phyloP scores from a whole-genome alignment of 2,329 filamentous ascomycete genomes.

The Fusarium sp. region DNA sequence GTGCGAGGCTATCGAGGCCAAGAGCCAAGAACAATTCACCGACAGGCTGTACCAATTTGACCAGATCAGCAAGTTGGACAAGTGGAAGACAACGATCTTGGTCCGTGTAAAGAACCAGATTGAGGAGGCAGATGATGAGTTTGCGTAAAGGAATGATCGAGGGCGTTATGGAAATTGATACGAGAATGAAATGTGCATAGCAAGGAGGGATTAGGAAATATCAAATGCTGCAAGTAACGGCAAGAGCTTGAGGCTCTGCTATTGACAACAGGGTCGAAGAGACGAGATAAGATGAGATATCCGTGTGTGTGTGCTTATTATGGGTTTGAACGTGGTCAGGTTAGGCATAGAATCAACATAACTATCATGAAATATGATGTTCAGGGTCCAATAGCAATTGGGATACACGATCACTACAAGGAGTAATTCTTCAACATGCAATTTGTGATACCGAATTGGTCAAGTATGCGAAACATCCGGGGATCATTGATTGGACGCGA shows the following conservation, averaged over 20 bases:
- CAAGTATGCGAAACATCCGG: background rate
- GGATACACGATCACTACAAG: background rate
- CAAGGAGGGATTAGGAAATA: constrained; percentile 33
- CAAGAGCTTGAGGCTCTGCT: constrained; percentile 13
- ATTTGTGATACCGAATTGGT: background rate
- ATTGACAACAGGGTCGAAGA: constrained; percentile 24
- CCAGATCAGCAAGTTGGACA: constrained; percentile 92
- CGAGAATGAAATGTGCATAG: background rate
- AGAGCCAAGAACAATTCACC: constrained; percentile 84
- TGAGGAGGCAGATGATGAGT: constrained; percentile 66
- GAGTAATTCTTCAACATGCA: background rate
- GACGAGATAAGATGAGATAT: constrained; percentile 9
- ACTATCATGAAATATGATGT: constrained; percentile 18
- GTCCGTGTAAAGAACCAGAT: constrained; percentile 87
- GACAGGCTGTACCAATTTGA: constrained; percentile 92
- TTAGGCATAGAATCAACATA: constrained; percentile 28
- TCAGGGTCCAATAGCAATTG: background rate
- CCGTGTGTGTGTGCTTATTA: constrained; percentile 15
- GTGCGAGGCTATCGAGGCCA: constrained; percentile 77
- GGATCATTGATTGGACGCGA: background rate
- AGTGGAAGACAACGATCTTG: constrained; percentile 94
- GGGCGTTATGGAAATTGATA: background rate
- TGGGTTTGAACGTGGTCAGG: constrained; percentile 6
- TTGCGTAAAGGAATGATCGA: constrained; percentile 49
- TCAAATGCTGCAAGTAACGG: constrained; percentile 29